Evolutionary conservation across 106 monocot genomes (phyloP), one percentile per base, ranked within the genome.

Genomic region (Agapanthus africanus): DNA sequence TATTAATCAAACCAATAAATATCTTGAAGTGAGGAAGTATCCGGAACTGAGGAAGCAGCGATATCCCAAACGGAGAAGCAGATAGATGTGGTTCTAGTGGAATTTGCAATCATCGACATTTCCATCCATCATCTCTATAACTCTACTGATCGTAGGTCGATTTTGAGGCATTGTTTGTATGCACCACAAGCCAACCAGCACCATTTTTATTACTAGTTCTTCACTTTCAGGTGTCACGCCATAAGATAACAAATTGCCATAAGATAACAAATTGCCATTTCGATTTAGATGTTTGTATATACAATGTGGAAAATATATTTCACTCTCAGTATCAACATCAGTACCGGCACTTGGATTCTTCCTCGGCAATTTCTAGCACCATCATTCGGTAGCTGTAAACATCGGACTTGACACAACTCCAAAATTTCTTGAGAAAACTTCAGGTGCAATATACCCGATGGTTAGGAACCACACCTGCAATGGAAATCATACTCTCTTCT

Each of bases 321-420:
- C 74, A 31, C 79, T 79, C 0, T 37, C 27, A 23, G 47, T 69
- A 15, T 74, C 79, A 27, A 46, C 10, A n/a, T 15, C 19, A 70
- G 66, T 32, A 25, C 0, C 11, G 9, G 59, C 66, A 7, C 15
- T 68, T 19, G 39, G 38, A 14, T 69, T 77, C 37, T 49, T 69
- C 37, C 77, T 77, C 42, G 73, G 52, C 70, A 79, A 73, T 28
- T 79, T 81, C 76, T 36, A 81, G 57, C 18, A 76, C 22, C 81
- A 81, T 61, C 81, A 81, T 81, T 52, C 81, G 76, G n/a, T 72
- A 81, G 32, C 76, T 81, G 54, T 77, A 81, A 52, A 72, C 72
- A 70, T 79, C 79, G 11, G 79, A 79, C 42, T 79, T 4, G 74
- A 74, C 3, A 79, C 52, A 22, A 35, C 38, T 4, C 79, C 79